Evolutionary conservation across 352 stramenopile species (phyloP), one percentile per base, ranked within the genome.

Genomic region (Blastocystis hominis): DNA sequence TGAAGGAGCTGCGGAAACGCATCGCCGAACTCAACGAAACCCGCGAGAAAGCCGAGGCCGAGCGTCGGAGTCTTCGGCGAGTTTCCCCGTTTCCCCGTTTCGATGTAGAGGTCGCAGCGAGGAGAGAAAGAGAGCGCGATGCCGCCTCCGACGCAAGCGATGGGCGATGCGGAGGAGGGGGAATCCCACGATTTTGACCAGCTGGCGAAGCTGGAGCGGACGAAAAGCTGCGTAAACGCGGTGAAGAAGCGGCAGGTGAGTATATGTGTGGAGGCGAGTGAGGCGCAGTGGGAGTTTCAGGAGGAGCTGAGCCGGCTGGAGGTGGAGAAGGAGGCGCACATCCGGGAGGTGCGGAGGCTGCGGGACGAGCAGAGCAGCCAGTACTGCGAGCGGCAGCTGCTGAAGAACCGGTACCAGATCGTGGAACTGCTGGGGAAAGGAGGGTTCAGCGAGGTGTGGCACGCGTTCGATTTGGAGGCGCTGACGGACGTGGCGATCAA

Each of bases 401-500:
- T 91, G 15, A 62, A 95, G 76, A 90, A 92, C 79, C 91, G 93
- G 55, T 97, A 96, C 89, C 87, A 96, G 10, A 89, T 97, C 42
- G 84, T 94, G 34, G 90, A 91, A 50, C 90, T 97, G 36, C 86
- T 97, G 15, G 94, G 94, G 13, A 95, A 95, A 89, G 94, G 94
- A 30, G 94, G 94, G 20, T 97, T 97, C 90, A 95, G 91, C 53
- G 94, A 97, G 91, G 68, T 88, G 17, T 90, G 87, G 94, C 90
- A 91, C 61, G 93, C 92, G 0, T 95, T 93, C 69, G 94, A 97
- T 89, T 78, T 97, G 24, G 55, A 89, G 13, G 89, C 92, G 42
- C 47, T 93, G 30, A 89, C 89, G 40, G 91, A 95, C 46, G 93
- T 96, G 7, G 94, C 94, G 4, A 92, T 96, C 34, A 97, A 97